Percentiles rank a stretch among this genome's conserved stretches.
These are phyloP conservation scores for Medicago lupulina DNA, from an alignment of 306 rosid species.

Conservation along the genomic window DNA sequence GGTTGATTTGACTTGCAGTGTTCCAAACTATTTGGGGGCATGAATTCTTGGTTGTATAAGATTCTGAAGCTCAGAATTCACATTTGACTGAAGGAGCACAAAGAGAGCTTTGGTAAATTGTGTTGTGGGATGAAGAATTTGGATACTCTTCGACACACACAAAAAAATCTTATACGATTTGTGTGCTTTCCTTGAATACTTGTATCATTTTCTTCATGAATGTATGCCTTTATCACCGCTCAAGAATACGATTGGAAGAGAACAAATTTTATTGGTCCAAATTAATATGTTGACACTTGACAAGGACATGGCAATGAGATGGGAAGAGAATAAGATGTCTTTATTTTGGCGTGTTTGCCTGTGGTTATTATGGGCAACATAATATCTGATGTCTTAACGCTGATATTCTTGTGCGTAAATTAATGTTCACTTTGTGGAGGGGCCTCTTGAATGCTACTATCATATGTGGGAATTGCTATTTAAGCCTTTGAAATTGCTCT, in stretches of 20 bases:
- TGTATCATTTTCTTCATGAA: not conserved
- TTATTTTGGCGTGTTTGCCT: no score
- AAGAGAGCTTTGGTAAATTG: not conserved
- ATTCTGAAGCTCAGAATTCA: not conserved
- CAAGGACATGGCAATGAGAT: slow-evolving; percentile 9
- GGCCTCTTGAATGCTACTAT: no score
- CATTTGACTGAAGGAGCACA: not conserved
- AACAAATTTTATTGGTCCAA: slow-evolving; percentile 25
- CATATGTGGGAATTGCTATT: no score
- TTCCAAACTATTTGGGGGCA: not conserved
- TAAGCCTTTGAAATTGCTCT: no score
- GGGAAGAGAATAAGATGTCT: not conserved
- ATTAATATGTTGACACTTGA: not conserved
- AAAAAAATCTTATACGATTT: not conserved
- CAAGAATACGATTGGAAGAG: slow-evolving; percentile 19
- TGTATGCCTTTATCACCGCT: not conserved
- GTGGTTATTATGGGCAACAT: no score
- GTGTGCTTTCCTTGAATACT: not conserved
- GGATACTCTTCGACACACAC: not conserved
- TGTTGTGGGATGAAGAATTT: not conserved
- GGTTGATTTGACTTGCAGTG: slow-evolving; percentile 26
- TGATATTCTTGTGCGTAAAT: no score
- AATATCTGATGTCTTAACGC: no score
- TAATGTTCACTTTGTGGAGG: no score
- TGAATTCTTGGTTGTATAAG: not conserved